Evolutionary conservation across 345 rosid genomes (phyloP).

Genomic region (Populus pruinosa): DNA sequence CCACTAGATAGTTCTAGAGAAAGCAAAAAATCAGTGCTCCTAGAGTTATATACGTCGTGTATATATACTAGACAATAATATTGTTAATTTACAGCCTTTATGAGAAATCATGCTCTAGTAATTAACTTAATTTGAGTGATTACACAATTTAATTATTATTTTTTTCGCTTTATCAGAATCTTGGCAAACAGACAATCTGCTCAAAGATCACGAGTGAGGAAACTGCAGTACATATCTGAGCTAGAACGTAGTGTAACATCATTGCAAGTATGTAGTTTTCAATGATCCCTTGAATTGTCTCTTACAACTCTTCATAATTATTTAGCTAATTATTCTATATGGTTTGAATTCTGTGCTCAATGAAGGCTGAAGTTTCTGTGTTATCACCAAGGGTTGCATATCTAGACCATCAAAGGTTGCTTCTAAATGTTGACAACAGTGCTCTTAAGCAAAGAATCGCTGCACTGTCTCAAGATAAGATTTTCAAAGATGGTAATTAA

Average conservation of each 20-base stretch:
- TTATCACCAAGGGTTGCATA: constrained; percentile 36
- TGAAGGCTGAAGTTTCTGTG: constrained; percentile 32
- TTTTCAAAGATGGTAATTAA: constrained; percentile 33
- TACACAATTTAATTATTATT: background rate
- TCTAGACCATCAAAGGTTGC: constrained; percentile 33
- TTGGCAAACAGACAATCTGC: constrained; percentile 38
- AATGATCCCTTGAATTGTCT: background rate
- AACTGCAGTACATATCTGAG: constrained; percentile 36
- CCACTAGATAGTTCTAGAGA: background rate
- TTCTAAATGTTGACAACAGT: constrained; percentile 33
- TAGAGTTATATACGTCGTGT: too few species aligned
- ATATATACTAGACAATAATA: too few species aligned
- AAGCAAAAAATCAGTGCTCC: background rate
- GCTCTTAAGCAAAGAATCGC: constrained; percentile 37
- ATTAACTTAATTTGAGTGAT: background rate
- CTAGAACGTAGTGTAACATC: constrained; percentile 34
- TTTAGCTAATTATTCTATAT: background rate
- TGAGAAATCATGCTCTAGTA: background rate
- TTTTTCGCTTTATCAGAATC: constrained; percentile 14
- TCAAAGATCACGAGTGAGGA: constrained; percentile 34
- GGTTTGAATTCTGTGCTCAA: background rate
- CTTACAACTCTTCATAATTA: background rate
- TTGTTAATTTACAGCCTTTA: background rate
- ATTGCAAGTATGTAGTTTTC: constrained; percentile 20
- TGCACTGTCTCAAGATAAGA: constrained; percentile 34